Evolutionary conservation across 2,329 filamentous ascomycete genomes (phyloP), one percentile per base, ranked within the genome.

Genomic region (Penicillium sp.): DNA sequence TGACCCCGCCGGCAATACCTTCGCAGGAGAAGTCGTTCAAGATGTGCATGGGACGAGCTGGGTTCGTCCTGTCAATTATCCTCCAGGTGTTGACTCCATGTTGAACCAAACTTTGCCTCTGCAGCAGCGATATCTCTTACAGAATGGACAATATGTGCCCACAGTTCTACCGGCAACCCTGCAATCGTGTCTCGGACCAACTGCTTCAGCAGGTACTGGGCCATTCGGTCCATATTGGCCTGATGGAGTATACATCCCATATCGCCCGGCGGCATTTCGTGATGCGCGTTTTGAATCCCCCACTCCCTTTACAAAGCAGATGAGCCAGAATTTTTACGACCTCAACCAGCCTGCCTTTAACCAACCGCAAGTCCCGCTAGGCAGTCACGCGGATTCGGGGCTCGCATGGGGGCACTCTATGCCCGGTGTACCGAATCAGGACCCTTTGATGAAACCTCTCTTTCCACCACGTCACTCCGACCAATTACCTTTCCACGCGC

Each of bases 141-240:
- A 77, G 31, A 73, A 76, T 58, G 77, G 77, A 48, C 78, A 82
- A 50, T 80, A 80, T 53, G 73, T 84, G 19, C 83, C 83, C 12
- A 85, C 81, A 2, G 83, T 84, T 9, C 75, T 86, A 14, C 82
- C 87, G 45, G 82, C 85, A 30, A 74, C 80, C 25, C 77, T 84
- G 55, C 84, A 85, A 48, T 80, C 82, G 60, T 79, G 78, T 53
- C 72, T 82, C 47, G 83, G 82, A 3, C 82, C 83, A 28, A 85
- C 83, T 8, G 82, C 82, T 30, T 81, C 83, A 2, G 82, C 82
- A 50, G 79, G 80, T 30, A 77, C 79, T 52, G 81, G 81, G 9
- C 77, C 80, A 5, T 86, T 83, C 69, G 84, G 84, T 0, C 83
- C 83, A 28, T 86, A 86, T 65, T 86, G 83, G 82, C 82, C 84